Conservation (phyloP, 306 rosid species). For the Acacia crassicarpa region DNA sequence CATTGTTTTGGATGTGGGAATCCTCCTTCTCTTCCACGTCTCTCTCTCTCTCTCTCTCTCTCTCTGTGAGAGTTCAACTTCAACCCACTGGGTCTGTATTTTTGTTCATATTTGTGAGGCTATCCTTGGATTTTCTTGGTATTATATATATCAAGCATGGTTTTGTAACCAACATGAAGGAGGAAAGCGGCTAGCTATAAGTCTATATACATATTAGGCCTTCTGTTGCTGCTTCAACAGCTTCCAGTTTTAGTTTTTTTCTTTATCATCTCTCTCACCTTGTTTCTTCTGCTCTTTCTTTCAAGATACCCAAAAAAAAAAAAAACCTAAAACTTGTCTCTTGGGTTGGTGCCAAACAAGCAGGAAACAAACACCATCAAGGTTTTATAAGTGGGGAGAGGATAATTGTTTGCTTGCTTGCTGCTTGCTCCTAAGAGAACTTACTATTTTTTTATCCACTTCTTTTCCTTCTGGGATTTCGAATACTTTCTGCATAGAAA, state of each 20-base stretch:
- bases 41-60: constrained; percentile 15
- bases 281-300: constrained; percentile 43
- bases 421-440: constrained; percentile 17
- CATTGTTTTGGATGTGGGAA: constrained; percentile 35
- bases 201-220: constrained; percentile 16
- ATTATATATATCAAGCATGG: constrained; percentile 46
- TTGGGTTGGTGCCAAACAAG: constrained; percentile 79
- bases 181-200: constrained; percentile 32
- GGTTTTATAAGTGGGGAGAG: constrained; percentile 32
- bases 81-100: constrained; percentile 34
- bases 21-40: constrained; percentile 44
- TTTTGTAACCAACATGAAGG: constrained; percentile 46
- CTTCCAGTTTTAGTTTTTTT: constrained; percentile 45
- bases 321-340: constrained; percentile 67
- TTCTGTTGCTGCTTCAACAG: constrained; percentile 38
- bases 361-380: constrained; percentile 48
- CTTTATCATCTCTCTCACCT: constrained; percentile 35
- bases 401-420: constrained; percentile 12
- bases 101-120: constrained; percentile 73
- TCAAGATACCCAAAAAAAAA: background rate
- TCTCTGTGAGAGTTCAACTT: constrained; percentile 22
- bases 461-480: constrained; percentile 31
- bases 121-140: constrained; percentile 58
- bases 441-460: constrained; percentile 27
- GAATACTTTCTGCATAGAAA: constrained; percentile 32